Base-by-base conservation (phyloP, 805 yeast genomes). In the Zygotorulaspora sp. region DNA sequence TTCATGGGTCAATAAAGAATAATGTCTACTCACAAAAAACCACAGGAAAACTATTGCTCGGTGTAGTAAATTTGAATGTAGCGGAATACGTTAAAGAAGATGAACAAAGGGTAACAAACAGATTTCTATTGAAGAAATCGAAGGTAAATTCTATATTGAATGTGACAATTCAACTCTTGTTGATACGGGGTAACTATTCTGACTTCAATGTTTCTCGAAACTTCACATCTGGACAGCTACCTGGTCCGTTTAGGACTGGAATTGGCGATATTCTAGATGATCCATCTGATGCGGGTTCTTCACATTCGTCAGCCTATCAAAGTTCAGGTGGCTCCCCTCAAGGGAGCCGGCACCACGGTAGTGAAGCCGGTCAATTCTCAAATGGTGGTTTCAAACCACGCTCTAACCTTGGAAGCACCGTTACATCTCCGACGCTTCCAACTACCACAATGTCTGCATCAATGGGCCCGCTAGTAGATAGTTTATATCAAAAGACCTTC, bases 131-230 rank as follows among this genome's bases (percentile, higher is more conserved):
- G 24, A 80, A 80, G 50, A 74, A 85, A 18, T 82, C 95, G 1
- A 85, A 86, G 48, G 77, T 90, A 13, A 90, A 90, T 58, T 80
- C 94, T 2, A 82, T 86, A n/a, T 60, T 83, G 26, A 79, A 73
- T 43, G 44, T 86, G 28, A 70, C 80, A 1, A 64, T 84, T n/a
- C 66, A 67, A 4, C 59, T 83, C 48, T 68, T 66, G 28, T 53
- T 68, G 30, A 47, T 65, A 22, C 61, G 70, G 48, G 75, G 66
- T 25, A 35, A 53, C 5, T 62, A 59, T 36, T 41, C 45, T 10
- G 66, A 62, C 24, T 62, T 62, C 32, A 43, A 47, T 19, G 20
- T 45, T 3, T 40, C 58, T 6, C 40, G 38, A 12, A 27, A 33
- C 16, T 41, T 44, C 20, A 36, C 50, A 4, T 43, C 52, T 5